phyloP scores from a whole-genome alignment of 345 rosid genomes.

The Firmiana major region DNA sequence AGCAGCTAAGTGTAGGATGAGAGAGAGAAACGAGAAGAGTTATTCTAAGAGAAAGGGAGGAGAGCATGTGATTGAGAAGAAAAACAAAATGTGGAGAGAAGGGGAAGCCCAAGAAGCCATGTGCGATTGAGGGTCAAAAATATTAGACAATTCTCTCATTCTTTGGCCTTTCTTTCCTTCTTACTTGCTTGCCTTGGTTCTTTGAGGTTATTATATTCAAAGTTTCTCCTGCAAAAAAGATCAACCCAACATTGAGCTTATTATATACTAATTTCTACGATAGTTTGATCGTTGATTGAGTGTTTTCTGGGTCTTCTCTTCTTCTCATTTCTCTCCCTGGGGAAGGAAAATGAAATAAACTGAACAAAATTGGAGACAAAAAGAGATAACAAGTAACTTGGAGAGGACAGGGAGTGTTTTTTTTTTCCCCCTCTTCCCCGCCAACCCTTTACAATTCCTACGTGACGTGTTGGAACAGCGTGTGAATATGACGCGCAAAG shows the following conservation, averaged over 20 bases:
- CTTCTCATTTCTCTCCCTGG: constrained; percentile 10
- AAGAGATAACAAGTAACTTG: not conserved
- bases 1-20: not conserved
- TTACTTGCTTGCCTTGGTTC: not conserved
- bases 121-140: constrained; percentile 65
- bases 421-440: constrained; percentile 37
- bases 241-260: not conserved
- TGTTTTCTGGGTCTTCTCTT: not conserved
- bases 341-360: not conserved
- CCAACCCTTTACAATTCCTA: constrained; percentile 39
- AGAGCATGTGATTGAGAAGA: constrained; percentile 47
- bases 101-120: constrained; percentile 47
- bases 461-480: constrained; percentile 37
- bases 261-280: not conserved
- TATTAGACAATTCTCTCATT: constrained; percentile 36
- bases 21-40: not conserved
- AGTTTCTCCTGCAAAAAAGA: constrained; percentile 14
- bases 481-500: constrained; percentile 16
- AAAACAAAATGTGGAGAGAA: constrained; percentile 26
- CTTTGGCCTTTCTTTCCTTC: constrained; percentile 13
- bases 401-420: not conserved
- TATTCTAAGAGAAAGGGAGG: constrained; percentile 17
- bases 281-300: not conserved
- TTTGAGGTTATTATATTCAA: constrained; percentile 23
- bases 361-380: not conserved